These are phyloP conservation scores for Angomonas ambiguus DNA, from an alignment of 208 protist genomes.

Conservation along the genomic window DNA sequence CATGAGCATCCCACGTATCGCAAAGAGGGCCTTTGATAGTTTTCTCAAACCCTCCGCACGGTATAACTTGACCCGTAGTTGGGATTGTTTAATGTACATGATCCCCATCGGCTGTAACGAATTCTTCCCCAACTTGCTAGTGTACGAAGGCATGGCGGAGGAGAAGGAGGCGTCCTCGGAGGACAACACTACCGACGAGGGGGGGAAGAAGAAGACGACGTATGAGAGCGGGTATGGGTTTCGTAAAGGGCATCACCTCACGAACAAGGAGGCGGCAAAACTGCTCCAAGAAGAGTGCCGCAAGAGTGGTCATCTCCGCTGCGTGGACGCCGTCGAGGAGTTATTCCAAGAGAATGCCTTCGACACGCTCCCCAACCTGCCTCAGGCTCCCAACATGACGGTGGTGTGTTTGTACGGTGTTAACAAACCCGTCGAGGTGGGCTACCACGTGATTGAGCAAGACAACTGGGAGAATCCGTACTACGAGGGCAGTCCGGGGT, in stretches of 20 bases:
- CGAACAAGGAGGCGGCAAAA: slow-evolving; percentile 16
- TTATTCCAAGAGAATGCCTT: slow-evolving; percentile 27
- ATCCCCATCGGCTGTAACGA: slow-evolving; percentile 54
- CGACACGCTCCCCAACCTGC: slow-evolving; percentile 56
- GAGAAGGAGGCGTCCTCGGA: slow-evolving; percentile 54
- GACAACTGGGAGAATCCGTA: background rate
- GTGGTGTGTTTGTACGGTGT: slow-evolving; percentile 90
- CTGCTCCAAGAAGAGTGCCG: slow-evolving; percentile 38
- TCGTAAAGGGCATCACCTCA: background rate
- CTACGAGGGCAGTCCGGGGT: background rate
- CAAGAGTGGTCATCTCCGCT: slow-evolving; percentile 46
- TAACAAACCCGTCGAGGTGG: slow-evolving; percentile 67
- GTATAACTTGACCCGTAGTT: slow-evolving; percentile 58
- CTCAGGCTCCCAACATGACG: slow-evolving; percentile 72
- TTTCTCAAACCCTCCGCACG: slow-evolving; percentile 66
- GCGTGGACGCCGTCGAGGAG: slow-evolving; percentile 26
- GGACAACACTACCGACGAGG: too few species aligned
- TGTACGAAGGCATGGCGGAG: slow-evolving; percentile 34
- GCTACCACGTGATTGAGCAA: slow-evolving; percentile 52
- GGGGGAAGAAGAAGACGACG: too few species aligned
- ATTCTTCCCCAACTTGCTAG: slow-evolving; percentile 8
- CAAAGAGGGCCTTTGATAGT: slow-evolving; percentile 67
- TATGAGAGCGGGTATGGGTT: background rate
- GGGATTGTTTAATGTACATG: slow-evolving; percentile 71
- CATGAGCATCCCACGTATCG: slow-evolving; percentile 53